Base-by-base conservation (phyloP, 306 rosid species). In the Gynostemma pentaphyllum region DNA sequence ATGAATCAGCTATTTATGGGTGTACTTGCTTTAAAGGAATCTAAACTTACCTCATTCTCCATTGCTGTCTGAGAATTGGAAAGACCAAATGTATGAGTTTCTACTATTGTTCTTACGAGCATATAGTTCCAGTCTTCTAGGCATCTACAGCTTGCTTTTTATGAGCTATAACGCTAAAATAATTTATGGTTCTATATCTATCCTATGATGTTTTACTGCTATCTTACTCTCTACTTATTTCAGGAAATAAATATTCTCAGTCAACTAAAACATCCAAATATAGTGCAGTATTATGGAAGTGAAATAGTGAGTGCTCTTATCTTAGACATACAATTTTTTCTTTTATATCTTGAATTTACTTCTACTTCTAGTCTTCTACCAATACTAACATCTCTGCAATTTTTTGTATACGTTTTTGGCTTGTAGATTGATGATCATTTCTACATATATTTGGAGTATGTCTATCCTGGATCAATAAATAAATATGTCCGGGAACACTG, bases 231-330 rank as follows among this genome's bases (percentile, higher is more conserved):
- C 59, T 30, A 55, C 44, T 68, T 69, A 69, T 76, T 68, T 72
- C 92, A 91, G 97, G 97, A 91, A 85, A 83, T 91, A 74, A 80
- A 61, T 74, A 74, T 87, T 71, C 96, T 91, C 18, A 76, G 81
- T 60, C 83, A 78, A 9, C 74, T 87, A 45, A 76, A 75, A 67
- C 97, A 91, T 73, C 95, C 85, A 50, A 91, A 91, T 75, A 91
- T 91, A 68, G 97, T 91, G 70, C 86, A 79, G 68, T 91, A 87
- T 67, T 79, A 78, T 80, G 97, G 96, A 64, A 85, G 97, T 75
- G 95, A 91, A 62, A 68, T 57, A 54, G 96, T 91, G 77, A 75
- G 96, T 80, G 36, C 41, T 71, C 50, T 68, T 53, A 39, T 69
- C 48, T 44, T 18, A 39, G 22, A 4, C 19, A 7, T 48, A n/a